phyloP scores from a whole-genome alignment of 257 asterid species.

The Solanum pimpinellifolium region DNA sequence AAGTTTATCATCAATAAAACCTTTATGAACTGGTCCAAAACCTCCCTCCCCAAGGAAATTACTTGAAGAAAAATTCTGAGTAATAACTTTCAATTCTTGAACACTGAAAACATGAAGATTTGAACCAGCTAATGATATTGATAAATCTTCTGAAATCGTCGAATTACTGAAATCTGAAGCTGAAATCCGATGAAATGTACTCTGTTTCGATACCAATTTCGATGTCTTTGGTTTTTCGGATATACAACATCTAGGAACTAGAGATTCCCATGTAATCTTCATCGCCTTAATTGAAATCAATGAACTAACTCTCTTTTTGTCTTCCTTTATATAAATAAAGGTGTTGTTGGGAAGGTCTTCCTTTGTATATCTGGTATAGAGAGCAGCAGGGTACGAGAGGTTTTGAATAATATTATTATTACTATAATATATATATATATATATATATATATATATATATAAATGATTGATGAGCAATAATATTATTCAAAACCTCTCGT shows the following conservation, averaged over 20 bases:
- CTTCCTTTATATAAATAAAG: too few species aligned
- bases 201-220: slow-evolving; percentile 9
- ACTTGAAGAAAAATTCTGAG: slow-evolving; percentile 60
- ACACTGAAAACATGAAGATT: slow-evolving; percentile 58
- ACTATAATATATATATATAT: too few species aligned
- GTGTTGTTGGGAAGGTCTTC: too few species aligned
- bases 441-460: too few species aligned
- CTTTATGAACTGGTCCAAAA: slow-evolving; percentile 97
- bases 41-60: slow-evolving; percentile 94
- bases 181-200: slow-evolving; percentile 53
- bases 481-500: too few species aligned
- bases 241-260: slow-evolving; percentile 44
- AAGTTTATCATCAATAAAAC: slow-evolving; percentile 78
- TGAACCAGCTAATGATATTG: slow-evolving; percentile 68
- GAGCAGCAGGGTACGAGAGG: too few species aligned
- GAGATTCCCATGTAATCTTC: slow-evolving; percentile 41
- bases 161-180: slow-evolving; percentile 48
- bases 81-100: slow-evolving; percentile 73
- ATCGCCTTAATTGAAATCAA: slow-evolving; percentile 7
- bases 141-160: slow-evolving; percentile 61
- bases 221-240: slow-evolving; percentile 8
- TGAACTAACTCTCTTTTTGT: too few species aligned
- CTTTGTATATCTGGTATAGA: too few species aligned
- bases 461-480: too few species aligned
- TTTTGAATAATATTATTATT: too few species aligned